A percentile compares a stretch with the other conserved stretches of the same genome.
phyloP scores from a whole-genome alignment of 1,139 yeast genomes.

The Hemisphaericaspora lyxosophila region DNA sequence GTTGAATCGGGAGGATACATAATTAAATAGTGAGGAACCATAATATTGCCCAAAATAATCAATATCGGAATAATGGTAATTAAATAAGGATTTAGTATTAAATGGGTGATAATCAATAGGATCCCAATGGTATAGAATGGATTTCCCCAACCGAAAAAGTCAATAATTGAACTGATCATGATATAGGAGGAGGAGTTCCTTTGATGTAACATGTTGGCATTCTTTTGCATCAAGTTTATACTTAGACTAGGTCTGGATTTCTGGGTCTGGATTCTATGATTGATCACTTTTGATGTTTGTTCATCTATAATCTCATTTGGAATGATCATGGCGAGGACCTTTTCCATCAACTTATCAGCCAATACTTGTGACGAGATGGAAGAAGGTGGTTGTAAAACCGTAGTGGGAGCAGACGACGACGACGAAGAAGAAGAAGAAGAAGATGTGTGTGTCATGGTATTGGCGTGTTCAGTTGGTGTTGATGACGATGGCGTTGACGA shows the following conservation, averaged over 20 bases:
- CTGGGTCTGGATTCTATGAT: constrained; percentile 57
- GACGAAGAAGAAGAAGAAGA: constrained; percentile 4
- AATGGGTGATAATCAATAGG: constrained; percentile 53
- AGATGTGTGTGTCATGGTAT: constrained; percentile 2
- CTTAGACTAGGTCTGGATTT: constrained; percentile 67
- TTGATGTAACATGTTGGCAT: constrained; percentile 65
- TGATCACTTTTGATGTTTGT: constrained; percentile 35
- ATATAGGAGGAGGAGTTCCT: constrained; percentile 63
- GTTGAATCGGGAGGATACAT: constrained; percentile 39
- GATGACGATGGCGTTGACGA: neutral
- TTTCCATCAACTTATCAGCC: constrained; percentile 71
- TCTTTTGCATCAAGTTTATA: constrained; percentile 66
- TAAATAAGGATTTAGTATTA: constrained; percentile 63
- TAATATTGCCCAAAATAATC: constrained; percentile 51
- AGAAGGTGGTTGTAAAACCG: too few species aligned
- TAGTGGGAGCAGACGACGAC: neutral
- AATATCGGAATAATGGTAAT: constrained; percentile 55
- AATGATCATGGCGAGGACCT: constrained; percentile 64
- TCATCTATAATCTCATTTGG: constrained; percentile 56
- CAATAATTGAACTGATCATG: constrained; percentile 54
- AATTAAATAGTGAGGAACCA: constrained; percentile 68
- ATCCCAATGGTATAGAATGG: constrained; percentile 64
- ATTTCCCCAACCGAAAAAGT: constrained; percentile 62
- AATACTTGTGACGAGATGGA: constrained; percentile 32
- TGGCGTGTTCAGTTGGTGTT: constrained; percentile 1